A percentile compares a stretch with the other conserved stretches of the same genome.
phyloP scores from a whole-genome alignment of 2,329 filamentous ascomycete genomes.

The Leptographium procerum region DNA sequence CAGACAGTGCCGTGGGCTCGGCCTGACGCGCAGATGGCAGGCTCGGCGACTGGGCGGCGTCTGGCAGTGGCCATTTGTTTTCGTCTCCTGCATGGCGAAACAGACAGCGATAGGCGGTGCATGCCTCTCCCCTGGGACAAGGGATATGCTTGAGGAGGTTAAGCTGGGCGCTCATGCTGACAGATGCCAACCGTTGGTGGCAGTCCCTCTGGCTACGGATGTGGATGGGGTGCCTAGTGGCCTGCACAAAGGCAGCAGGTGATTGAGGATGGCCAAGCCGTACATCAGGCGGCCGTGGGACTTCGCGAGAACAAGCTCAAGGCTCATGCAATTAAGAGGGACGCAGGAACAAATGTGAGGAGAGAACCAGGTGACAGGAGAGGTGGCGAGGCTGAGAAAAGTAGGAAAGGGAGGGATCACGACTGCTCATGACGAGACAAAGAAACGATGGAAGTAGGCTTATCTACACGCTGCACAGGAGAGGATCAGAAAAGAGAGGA shows the following conservation, averaged over 20 bases:
- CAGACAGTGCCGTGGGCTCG: background rate
- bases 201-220: background rate
- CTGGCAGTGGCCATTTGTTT: background rate
- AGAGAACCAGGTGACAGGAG: background rate
- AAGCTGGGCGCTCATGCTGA: slow-evolving; percentile 8
- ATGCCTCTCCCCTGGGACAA: slow-evolving; percentile 14
- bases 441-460: background rate
- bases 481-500: background rate
- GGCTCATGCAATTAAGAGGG: background rate
- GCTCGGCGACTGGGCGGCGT: background rate
- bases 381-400: background rate
- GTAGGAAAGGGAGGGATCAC: background rate
- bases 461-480: background rate
- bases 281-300: background rate
- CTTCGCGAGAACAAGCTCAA: background rate
- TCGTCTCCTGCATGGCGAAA: slow-evolving; percentile 11
- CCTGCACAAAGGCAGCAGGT: background rate
- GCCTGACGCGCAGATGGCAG: background rate
- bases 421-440: background rate
- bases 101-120: slow-evolving; percentile 13
- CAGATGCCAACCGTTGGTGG: background rate
- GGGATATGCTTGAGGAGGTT: slow-evolving; percentile 15
- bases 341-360: background rate
- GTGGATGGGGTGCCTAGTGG: background rate
- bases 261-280: too few species aligned